Evolutionary conservation across 192 early-diverging fungal species (phyloP).

Genomic region (Backusella morwellensis): DNA sequence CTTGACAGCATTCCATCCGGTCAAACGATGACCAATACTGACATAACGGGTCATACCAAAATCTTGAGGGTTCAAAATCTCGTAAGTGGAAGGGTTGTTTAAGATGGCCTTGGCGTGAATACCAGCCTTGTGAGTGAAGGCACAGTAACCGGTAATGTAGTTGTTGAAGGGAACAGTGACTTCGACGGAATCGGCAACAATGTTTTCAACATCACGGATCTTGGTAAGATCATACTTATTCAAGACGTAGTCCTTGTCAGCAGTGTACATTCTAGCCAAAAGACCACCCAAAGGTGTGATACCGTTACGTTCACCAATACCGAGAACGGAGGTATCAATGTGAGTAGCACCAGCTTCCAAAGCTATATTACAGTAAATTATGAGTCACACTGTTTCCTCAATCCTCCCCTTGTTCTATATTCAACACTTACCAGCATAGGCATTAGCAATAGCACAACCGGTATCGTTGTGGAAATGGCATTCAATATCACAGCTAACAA

Average conservation of each 20-base stretch:
- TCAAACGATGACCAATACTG: slow-evolving; percentile 94
- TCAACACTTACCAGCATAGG: slow-evolving; percentile 67
- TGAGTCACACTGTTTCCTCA: not conserved
- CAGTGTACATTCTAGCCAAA: slow-evolving; percentile 94
- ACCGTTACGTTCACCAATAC: slow-evolving; percentile 98
- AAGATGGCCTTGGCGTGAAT: slow-evolving; percentile 99
- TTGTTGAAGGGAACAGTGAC: slow-evolving; percentile 99
- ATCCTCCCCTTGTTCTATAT: not conserved
- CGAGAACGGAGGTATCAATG: slow-evolving; percentile 96
- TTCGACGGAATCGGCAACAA: slow-evolving; percentile 93
- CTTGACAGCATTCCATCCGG: slow-evolving; percentile 99
- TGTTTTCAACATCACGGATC: slow-evolving; percentile 94
- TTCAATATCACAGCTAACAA: slow-evolving; percentile 98
- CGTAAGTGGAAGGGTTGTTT: slow-evolving; percentile 98
- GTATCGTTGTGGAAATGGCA: slow-evolving; percentile 99
- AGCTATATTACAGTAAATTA: slow-evolving; percentile 44
- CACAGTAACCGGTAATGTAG: slow-evolving; percentile 98
- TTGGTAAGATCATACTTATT: slow-evolving; percentile 91
- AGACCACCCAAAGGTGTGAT: slow-evolving; percentile 95
- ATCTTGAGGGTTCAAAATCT: slow-evolving; percentile 97
- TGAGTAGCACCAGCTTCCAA: slow-evolving; percentile 97
- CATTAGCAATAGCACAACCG: slow-evolving; percentile 98
- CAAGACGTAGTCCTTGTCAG: slow-evolving; percentile 88
- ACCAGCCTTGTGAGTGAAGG: slow-evolving; percentile 99
- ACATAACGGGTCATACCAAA: slow-evolving; percentile 99